A percentile compares a stretch with the other conserved stretches of the same genome.
These are phyloP conservation scores for Porcisia hertigi DNA, from an alignment of 208 protist species.

Conservation along the genomic window DNA sequence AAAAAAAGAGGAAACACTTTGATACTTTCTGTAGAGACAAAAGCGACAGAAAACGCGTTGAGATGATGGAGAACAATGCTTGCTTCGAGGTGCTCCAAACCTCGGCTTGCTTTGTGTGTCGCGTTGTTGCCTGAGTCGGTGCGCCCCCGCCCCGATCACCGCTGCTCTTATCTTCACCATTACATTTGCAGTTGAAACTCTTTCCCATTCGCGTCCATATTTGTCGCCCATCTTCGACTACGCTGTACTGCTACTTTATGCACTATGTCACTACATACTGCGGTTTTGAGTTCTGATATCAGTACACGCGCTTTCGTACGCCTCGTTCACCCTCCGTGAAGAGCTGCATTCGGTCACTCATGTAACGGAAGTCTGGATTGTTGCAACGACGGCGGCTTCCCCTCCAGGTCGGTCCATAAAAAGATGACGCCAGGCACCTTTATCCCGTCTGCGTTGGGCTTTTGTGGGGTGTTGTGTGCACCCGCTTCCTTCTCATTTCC, in stretches of 20 bases:
- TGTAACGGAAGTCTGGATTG: background rate
- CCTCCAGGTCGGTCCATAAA: background rate
- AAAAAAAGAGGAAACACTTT: background rate
- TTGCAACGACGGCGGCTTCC: background rate
- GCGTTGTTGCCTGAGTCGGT: background rate
- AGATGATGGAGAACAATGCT: too few relatives aligned
- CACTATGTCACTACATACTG: background rate
- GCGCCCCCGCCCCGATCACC: too few relatives aligned
- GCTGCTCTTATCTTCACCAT: background rate
- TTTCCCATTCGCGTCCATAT: background rate
- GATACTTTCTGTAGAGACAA: background rate
- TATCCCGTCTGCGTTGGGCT: slow-evolving; percentile 27
- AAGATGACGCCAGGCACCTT: slow-evolving; percentile 13
- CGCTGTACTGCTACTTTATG: background rate
- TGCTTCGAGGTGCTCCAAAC: background rate
- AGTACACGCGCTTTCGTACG: background rate
- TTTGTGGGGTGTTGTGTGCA: slow-evolving; percentile 25
- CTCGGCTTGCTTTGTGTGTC: background rate
- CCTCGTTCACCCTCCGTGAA: background rate
- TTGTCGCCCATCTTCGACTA: background rate
- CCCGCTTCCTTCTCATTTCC: slow-evolving; percentile 25
- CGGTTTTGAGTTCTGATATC: background rate
- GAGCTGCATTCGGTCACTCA: background rate
- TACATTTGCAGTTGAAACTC: background rate
- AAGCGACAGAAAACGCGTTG: background rate